Conservation (phyloP, 2,329 filamentous ascomycete species). For the Chaetomium strumarium region DNA sequence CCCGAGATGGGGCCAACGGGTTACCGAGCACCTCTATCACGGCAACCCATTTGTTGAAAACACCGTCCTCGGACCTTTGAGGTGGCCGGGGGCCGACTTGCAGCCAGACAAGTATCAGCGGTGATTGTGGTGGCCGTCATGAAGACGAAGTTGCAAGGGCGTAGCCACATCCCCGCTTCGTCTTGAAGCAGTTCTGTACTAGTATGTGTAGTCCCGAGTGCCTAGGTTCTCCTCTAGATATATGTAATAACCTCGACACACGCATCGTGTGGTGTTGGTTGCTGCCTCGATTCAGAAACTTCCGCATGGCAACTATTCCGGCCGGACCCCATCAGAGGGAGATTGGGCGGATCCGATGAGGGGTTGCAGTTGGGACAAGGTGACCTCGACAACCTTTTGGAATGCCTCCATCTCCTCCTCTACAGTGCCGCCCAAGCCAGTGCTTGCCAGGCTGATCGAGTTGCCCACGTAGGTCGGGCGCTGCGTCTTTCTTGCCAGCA, state of each 20-base stretch:
- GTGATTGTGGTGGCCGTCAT: too few species aligned
- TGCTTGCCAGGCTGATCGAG: slow-evolving; percentile 70
- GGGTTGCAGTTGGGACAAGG: slow-evolving; percentile 49
- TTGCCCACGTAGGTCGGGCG: slow-evolving; percentile 86
- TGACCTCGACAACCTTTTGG: slow-evolving; percentile 63
- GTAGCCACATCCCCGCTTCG: too few species aligned
- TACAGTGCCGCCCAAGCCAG: slow-evolving; percentile 70
- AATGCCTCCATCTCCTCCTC: slow-evolving; percentile 95
- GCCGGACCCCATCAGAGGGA: slow-evolving; percentile 19
- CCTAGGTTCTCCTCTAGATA: background rate
- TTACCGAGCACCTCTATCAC: too few species aligned
- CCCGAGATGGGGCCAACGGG: too few species aligned
- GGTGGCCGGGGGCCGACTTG: too few species aligned
- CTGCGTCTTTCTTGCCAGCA: slow-evolving; percentile 66
- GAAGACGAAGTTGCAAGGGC: too few species aligned
- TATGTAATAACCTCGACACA: background rate
- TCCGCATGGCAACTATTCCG: background rate
- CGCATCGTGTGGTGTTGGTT: background rate
- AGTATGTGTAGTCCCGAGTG: too few species aligned
- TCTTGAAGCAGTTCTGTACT: too few species aligned
- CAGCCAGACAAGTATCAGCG: too few species aligned
- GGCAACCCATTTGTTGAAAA: too few species aligned
- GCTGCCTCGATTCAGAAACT: background rate
- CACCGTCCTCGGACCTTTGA: too few species aligned
- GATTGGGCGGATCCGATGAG: slow-evolving; percentile 21